Evolutionary conservation across 495 filamentous ascomycete genomes (phyloP).

Genomic region (Aspergillus mulundensis): DNA sequence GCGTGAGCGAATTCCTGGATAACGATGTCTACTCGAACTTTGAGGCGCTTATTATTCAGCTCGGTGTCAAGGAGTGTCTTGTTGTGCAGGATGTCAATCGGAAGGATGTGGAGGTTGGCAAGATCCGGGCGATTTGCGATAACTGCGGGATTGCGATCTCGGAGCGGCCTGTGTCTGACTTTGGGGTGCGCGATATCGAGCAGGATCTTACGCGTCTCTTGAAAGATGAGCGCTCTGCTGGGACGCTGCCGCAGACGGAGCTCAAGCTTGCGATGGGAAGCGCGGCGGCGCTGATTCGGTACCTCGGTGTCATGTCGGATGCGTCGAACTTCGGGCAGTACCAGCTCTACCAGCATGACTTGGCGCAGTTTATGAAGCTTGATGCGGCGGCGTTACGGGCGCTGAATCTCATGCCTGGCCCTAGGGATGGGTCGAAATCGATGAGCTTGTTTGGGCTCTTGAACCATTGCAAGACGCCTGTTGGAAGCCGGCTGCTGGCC

Average conservation of each 20-base stretch:
- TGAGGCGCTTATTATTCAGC: slow-evolving; percentile 90
- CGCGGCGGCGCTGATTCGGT: slow-evolving; percentile 90
- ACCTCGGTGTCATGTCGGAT: slow-evolving; percentile 87
- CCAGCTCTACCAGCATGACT: slow-evolving; percentile 93
- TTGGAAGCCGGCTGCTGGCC: slow-evolving; percentile 82
- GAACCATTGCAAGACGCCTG: slow-evolving; percentile 96
- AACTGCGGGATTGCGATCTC: slow-evolving; percentile 86
- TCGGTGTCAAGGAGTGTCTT: slow-evolving; percentile 92
- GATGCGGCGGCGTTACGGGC: slow-evolving; percentile 92
- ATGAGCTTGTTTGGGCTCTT: slow-evolving; percentile 94
- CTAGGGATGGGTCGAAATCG: slow-evolving; percentile 89
- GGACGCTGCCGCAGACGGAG: slow-evolving; percentile 82
- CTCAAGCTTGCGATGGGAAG: slow-evolving; percentile 96
- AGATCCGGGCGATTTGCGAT: slow-evolving; percentile 83
- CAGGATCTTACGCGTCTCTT: slow-evolving; percentile 86
- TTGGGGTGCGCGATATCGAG: slow-evolving; percentile 89
- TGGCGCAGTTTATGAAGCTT: slow-evolving; percentile 98
- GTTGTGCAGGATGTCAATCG: slow-evolving; percentile 69
- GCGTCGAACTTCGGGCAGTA: slow-evolving; percentile 94
- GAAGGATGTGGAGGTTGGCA: slow-evolving; percentile 85
- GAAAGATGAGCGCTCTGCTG: slow-evolving; percentile 75
- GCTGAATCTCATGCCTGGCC: slow-evolving; percentile 94
- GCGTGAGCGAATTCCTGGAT: slow-evolving; percentile 95
- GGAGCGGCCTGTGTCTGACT: slow-evolving; percentile 71
- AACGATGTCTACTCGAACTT: slow-evolving; percentile 99